phyloP scores from a whole-genome alignment of 2,329 filamentous ascomycete species.

The Clarireedia paspali region DNA sequence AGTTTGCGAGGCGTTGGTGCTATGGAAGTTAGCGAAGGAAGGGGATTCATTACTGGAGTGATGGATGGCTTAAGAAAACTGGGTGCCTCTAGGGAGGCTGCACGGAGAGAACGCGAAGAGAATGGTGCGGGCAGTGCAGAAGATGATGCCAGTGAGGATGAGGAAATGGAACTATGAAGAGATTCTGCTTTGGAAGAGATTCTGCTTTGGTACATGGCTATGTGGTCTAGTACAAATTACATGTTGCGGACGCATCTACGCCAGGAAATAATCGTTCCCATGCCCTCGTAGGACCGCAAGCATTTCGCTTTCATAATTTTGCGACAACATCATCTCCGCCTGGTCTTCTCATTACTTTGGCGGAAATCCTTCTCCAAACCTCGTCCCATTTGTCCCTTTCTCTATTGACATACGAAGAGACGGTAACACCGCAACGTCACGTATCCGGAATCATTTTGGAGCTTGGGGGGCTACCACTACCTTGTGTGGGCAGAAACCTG shows the following conservation, averaged over 20 bases:
- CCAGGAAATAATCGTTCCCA: not conserved
- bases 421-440: not conserved
- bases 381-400: not conserved
- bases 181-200: not conserved
- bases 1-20: slow-evolving; percentile 70
- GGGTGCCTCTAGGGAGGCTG: slow-evolving; percentile 71
- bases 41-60: slow-evolving; percentile 76
- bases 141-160: slow-evolving; percentile 53
- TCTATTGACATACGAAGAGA: not conserved
- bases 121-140: slow-evolving; percentile 49
- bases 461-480: too few relatives aligned
- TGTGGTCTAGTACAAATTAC: not conserved
- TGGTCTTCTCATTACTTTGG: not conserved
- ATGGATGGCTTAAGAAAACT: slow-evolving; percentile 83
- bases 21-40: slow-evolving; percentile 84
- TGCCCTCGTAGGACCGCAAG: not conserved
- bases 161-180: slow-evolving; percentile 30
- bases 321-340: not conserved
- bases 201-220: too few relatives aligned
- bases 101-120: slow-evolving; percentile 67
- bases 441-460: too few relatives aligned
- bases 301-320: not conserved
- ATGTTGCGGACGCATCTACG: not conserved
- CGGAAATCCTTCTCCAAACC: not conserved
- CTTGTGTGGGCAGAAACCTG: too few relatives aligned